Conservation (phyloP, 345 rosid genomes). For the Zanthoxylum bungeanum region DNA sequence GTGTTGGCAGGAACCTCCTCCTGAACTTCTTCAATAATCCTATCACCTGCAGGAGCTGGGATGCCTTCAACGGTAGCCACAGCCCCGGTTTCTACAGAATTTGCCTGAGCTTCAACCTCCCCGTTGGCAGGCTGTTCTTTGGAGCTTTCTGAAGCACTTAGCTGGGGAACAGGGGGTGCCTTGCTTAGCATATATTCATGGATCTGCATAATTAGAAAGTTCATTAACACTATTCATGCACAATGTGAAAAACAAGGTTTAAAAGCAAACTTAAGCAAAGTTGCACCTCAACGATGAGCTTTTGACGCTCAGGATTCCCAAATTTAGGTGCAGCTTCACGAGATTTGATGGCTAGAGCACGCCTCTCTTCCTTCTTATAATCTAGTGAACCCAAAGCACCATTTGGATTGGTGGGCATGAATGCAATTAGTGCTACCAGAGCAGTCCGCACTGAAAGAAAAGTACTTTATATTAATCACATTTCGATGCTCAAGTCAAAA, state of each 20-base stretch:
- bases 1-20: constrained; percentile 39
- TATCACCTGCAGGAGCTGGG: constrained; percentile 34
- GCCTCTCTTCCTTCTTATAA: constrained; percentile 88
- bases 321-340: constrained; percentile 78
- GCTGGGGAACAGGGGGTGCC: constrained; percentile 63
- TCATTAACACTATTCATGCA: background rate
- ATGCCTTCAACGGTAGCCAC: constrained; percentile 22
- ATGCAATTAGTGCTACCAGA: constrained; percentile 86
- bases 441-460: constrained; percentile 80
- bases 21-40: constrained; percentile 42
- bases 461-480: too few species aligned
- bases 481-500: too few species aligned
- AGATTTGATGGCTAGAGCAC: constrained; percentile 74
- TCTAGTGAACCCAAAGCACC: constrained; percentile 96
- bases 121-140: constrained; percentile 19
- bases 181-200: constrained; percentile 86
- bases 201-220: constrained; percentile 46
- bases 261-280: background rate
- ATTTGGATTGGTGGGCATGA: constrained; percentile 93
- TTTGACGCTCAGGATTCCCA: constrained; percentile 83
- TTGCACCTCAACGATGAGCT: constrained; percentile 77
- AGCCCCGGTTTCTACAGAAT: constrained; percentile 10
- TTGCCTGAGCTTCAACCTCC: constrained; percentile 23
- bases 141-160: constrained; percentile 19
- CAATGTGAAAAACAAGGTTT: background rate